These are phyloP conservation scores for Phytophthora brassicae DNA, from an alignment of 352 stramenopile species.

Conservation along the genomic window DNA sequence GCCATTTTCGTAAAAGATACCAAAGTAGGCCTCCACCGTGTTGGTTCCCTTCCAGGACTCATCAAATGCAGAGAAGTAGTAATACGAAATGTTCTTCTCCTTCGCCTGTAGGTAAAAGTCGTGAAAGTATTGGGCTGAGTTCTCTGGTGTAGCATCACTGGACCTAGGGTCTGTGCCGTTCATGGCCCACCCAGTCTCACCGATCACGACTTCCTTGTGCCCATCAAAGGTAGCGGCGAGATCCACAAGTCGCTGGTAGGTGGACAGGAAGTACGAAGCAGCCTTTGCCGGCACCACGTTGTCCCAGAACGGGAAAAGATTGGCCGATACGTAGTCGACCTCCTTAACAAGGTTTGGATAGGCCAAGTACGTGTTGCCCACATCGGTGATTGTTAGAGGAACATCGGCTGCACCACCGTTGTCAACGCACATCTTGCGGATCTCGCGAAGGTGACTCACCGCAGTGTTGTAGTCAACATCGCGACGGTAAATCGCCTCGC, in stretches of 20 bases:
- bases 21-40: background rate
- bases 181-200: background rate
- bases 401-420: too few relatives aligned
- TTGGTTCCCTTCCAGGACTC: background rate
- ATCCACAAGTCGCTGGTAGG: background rate
- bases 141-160: background rate
- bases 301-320: background rate
- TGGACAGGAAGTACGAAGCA: background rate
- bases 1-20: too few relatives aligned
- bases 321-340: background rate
- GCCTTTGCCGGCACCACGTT: background rate
- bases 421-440: too few relatives aligned
- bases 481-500: too few relatives aligned
- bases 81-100: too few relatives aligned
- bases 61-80: too few relatives aligned
- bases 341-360: background rate
- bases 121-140: too few relatives aligned
- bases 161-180: background rate
- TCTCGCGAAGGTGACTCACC: too few relatives aligned
- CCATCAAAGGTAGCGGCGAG: too few relatives aligned
- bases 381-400: conserved; percentile 5
- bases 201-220: background rate
- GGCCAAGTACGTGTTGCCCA: conserved; percentile 14
- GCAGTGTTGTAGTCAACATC: too few relatives aligned
- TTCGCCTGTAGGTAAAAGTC: too few relatives aligned